Conservation (phyloP, 768 basidiomycete species). For the Rhodotorula babjevae region DNA sequence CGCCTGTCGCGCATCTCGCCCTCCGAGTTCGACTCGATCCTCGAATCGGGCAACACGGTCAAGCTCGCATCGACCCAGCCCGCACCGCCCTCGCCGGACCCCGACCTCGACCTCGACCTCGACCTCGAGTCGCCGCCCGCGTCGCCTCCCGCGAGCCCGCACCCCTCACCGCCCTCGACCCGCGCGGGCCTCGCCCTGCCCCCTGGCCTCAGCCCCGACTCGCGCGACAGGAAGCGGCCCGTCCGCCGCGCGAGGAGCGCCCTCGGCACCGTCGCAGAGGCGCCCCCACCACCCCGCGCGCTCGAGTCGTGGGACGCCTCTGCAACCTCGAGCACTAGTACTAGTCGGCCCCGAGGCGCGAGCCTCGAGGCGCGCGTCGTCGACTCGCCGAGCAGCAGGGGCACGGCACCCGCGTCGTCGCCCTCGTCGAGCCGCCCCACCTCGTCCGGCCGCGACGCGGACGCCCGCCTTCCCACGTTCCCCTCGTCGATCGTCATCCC, state of each 20-base stretch:
- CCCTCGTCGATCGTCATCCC: no score
- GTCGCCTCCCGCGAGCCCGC: not conserved
- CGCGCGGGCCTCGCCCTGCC: not conserved
- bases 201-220: no score
- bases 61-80: not conserved
- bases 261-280: not conserved
- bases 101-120: not conserved
- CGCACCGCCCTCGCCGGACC: not conserved
- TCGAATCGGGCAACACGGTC: constrained; percentile 9
- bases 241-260: not conserved
- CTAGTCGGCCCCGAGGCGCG: no score
- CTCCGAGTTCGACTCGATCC: constrained; percentile 31
- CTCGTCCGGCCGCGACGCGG: not conserved
- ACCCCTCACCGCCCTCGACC: not conserved
- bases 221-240: no score
- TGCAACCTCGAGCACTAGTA: no score
- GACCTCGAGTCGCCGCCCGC: not conserved
- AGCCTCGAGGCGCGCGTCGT: no score
- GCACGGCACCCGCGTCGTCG: constrained; percentile 1
- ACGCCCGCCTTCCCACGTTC: not conserved
- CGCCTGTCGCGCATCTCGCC: constrained; percentile 32
- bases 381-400: not conserved
- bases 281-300: not conserved
- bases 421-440: not conserved
- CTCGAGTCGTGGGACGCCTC: not conserved